These are phyloP conservation scores for Tubosaeta brunneosetosa DNA, from an alignment of 768 basidiomycete genomes.

Conservation along the genomic window DNA sequence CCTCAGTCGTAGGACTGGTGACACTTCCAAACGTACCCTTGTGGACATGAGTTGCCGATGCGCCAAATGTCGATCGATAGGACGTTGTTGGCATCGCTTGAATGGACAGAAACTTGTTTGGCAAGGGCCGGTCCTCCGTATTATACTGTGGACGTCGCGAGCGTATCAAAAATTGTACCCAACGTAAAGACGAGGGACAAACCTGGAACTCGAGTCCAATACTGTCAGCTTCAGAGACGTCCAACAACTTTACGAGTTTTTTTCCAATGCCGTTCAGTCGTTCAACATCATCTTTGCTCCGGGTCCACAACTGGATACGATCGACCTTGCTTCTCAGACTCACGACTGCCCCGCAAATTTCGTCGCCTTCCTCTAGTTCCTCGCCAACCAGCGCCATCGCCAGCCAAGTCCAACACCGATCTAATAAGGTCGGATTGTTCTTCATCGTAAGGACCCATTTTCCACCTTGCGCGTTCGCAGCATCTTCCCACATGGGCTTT, in stretches of 20 bases:
- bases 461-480: constrained; percentile 85
- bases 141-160: constrained; percentile 52
- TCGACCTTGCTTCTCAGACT: constrained; percentile 83
- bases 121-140: constrained; percentile 78
- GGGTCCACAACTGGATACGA: constrained; percentile 88
- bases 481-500: constrained; percentile 98
- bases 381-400: constrained; percentile 81
- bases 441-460: constrained; percentile 96
- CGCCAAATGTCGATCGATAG: constrained; percentile 63
- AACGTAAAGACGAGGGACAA: constrained; percentile 15
- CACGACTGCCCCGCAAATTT: constrained; percentile 83
- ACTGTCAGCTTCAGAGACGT: constrained; percentile 76
- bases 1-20: constrained; percentile 21
- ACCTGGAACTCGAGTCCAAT: constrained; percentile 93
- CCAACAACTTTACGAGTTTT: constrained; percentile 76
- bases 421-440: constrained; percentile 70
- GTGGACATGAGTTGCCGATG: constrained; percentile 17
- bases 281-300: constrained; percentile 82
- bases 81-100: constrained; percentile 63
- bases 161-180: background rate
- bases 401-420: constrained; percentile 87
- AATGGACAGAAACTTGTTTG: constrained; percentile 79
- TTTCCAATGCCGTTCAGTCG: constrained; percentile 80
- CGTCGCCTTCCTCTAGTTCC: constrained; percentile 63
- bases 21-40: constrained; percentile 20